phyloP scores from a whole-genome alignment of 768 basidiomycete species.

The Rhodotorula taiwanensis region DNA sequence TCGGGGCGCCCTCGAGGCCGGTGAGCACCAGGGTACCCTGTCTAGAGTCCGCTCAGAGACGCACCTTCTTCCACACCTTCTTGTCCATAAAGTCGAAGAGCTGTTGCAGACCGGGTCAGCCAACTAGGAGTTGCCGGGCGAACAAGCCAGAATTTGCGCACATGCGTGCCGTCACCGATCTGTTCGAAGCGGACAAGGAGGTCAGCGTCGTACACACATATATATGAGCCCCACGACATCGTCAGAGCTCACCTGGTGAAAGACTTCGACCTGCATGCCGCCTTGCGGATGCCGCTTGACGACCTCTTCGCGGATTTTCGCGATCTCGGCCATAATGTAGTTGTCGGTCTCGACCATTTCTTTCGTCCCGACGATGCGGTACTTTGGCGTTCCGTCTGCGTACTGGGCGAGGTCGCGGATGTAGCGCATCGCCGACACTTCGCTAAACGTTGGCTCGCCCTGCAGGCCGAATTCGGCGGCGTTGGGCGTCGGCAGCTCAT shows the following conservation, averaged over 20 bases:
- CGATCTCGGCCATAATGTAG: constrained; percentile 68
- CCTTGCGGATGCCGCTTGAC: constrained; percentile 47
- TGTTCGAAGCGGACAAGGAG: not conserved
- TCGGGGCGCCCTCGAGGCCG: constrained; percentile 47
- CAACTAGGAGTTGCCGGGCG: not conserved
- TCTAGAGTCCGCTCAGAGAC: no score
- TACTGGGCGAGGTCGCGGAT: constrained; percentile 40
- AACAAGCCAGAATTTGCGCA: no score
- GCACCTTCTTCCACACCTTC: constrained; percentile 39
- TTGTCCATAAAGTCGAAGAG: constrained; percentile 71
- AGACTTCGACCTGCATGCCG: constrained; percentile 71
- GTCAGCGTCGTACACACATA: not conserved
- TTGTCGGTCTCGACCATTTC: constrained; percentile 79
- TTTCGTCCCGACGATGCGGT: constrained; percentile 74
- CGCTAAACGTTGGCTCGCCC: constrained; percentile 33
- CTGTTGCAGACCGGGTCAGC: not conserved
- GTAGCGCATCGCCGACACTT: constrained; percentile 33
- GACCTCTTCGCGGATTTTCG: constrained; percentile 59
- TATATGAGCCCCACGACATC: not conserved
- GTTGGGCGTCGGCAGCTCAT: constrained; percentile 22
- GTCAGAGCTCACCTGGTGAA: constrained; percentile 55
- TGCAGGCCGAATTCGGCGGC: not conserved
- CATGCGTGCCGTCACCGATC: constrained; percentile 26
- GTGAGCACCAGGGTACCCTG: not conserved
- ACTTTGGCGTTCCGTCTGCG: constrained; percentile 66